Conservation (phyloP, 2,329 filamentous ascomycete genomes). For the Penicillium hesseltinei region DNA sequence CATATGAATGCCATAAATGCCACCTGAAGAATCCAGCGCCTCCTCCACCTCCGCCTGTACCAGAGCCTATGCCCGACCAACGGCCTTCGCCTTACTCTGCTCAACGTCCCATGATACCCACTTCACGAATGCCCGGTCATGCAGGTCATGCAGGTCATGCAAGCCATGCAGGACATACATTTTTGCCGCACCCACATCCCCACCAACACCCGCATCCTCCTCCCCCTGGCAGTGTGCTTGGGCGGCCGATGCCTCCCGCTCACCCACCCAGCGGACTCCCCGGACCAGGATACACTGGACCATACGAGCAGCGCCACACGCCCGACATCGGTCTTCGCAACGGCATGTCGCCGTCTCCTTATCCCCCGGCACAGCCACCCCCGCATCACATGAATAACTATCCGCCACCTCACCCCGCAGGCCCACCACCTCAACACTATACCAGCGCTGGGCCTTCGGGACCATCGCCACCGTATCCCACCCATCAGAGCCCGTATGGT, state of each 20-base stretch:
- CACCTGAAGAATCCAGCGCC: constrained; percentile 46
- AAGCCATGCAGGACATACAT: constrained; percentile 24
- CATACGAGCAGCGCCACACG: constrained; percentile 37
- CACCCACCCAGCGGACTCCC: constrained; percentile 29
- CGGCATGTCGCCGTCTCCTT: constrained; percentile 34
- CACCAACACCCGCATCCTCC: constrained; percentile 23
- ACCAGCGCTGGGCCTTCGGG: constrained; percentile 35
- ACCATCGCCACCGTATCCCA: constrained; percentile 35
- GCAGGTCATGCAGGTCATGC: constrained; percentile 17
- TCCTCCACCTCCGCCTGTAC: constrained; percentile 19
- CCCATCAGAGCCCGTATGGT: constrained; percentile 41
- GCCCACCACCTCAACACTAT: constrained; percentile 32
- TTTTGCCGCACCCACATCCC: constrained; percentile 30
- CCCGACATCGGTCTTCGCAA: constrained; percentile 36
- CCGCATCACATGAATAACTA: constrained; percentile 55
- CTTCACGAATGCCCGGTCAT: constrained; percentile 27
- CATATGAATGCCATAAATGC: constrained; percentile 75
- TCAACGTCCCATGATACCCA: constrained; percentile 36
- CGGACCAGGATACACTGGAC: constrained; percentile 30
- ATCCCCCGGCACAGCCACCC: constrained; percentile 45
- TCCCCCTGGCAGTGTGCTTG: constrained; percentile 23
- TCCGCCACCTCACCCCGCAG: constrained; percentile 33
- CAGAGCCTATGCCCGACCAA: constrained; percentile 34
- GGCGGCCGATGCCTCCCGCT: constrained; percentile 30
- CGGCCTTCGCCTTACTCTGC: constrained; percentile 36